A percentile compares a stretch with the other conserved stretches of the same genome.
phyloP scores from a whole-genome alignment of 139 green algal species.

The Trebouxia sp. region DNA sequence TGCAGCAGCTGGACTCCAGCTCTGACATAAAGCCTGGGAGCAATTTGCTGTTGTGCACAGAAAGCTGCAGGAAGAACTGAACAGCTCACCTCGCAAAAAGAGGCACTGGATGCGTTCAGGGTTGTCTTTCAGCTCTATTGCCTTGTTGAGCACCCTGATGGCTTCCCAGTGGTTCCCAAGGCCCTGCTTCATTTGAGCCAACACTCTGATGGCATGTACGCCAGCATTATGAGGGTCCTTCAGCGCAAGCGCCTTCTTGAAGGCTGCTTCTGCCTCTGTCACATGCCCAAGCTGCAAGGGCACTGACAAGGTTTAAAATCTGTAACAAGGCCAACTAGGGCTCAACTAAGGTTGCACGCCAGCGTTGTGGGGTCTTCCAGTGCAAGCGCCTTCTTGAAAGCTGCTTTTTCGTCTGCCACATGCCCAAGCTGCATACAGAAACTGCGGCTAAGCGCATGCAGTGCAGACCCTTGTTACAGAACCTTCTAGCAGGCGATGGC shows the following conservation, averaged over 20 bases:
- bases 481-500: too few species aligned
- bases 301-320: too few species aligned
- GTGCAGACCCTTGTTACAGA: too few species aligned
- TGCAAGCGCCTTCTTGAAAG: too few species aligned
- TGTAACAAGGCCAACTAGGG: too few species aligned
- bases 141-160: constrained; percentile 62
- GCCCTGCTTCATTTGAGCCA: constrained; percentile 76
- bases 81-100: constrained; percentile 65
- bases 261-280: constrained; percentile 64
- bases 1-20: too few species aligned
- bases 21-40: too few species aligned
- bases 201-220: constrained; percentile 42
- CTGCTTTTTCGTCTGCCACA: too few species aligned
- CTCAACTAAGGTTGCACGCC: too few species aligned
- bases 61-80: constrained; percentile 46
- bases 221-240: constrained; percentile 32
- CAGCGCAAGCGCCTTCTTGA: constrained; percentile 48
- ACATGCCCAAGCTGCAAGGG: constrained; percentile 45
- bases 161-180: constrained; percentile 67
- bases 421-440: too few species aligned
- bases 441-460: too few species aligned
- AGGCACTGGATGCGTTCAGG: constrained; percentile 58
- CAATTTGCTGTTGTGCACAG: not conserved
- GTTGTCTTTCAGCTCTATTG: constrained; percentile 41
- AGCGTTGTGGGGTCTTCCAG: too few species aligned